Conservation (phyloP, 768 basidiomycete genomes). For the Holtermannia corniformis region DNA sequence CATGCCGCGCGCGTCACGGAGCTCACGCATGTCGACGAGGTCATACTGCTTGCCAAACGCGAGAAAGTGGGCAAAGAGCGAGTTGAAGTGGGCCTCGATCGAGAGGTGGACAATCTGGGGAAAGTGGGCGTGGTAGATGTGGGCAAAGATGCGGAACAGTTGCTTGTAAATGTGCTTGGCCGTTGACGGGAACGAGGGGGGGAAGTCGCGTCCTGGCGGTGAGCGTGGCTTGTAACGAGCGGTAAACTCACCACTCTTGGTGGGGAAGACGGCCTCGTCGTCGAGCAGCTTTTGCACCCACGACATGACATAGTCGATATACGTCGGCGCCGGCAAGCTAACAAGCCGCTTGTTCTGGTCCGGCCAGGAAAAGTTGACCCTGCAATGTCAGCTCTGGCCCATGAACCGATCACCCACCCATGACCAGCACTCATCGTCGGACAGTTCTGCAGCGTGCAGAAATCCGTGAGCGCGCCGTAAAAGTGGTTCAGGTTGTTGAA, state of each 20-base stretch:
- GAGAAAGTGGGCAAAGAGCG: constrained; percentile 93
- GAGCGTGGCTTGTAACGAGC: background rate
- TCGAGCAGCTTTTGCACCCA: constrained; percentile 90
- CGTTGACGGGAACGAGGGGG: constrained; percentile 76
- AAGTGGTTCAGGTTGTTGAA: constrained; percentile 96
- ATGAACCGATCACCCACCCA: constrained; percentile 50
- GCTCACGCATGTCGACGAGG: constrained; percentile 75
- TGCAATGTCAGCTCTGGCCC: constrained; percentile 34
- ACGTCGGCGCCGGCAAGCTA: constrained; percentile 81
- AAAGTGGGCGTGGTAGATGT: constrained; percentile 94
- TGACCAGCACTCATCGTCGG: constrained; percentile 85
- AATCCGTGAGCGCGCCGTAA: constrained; percentile 86
- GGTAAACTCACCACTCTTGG: constrained; percentile 69
- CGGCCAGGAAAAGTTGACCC: constrained; percentile 89
- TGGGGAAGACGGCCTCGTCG: constrained; percentile 89
- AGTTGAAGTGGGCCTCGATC: constrained; percentile 84
- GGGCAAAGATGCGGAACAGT: constrained; percentile 91
- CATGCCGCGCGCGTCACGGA: constrained; percentile 47
- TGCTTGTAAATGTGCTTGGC: constrained; percentile 89
- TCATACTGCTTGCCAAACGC: constrained; percentile 94
- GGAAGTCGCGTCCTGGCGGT: constrained; percentile 68
- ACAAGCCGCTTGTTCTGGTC: constrained; percentile 84
- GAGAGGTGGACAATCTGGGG: constrained; percentile 75
- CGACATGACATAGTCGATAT: constrained; percentile 97
- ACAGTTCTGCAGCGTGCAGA: constrained; percentile 81